Percentiles rank a stretch among this genome's conserved stretches.
These are phyloP conservation scores for Rhodotorula mucilaginosa DNA, from an alignment of 1,284 basidiomycete genomes.

Conservation along the genomic window DNA sequence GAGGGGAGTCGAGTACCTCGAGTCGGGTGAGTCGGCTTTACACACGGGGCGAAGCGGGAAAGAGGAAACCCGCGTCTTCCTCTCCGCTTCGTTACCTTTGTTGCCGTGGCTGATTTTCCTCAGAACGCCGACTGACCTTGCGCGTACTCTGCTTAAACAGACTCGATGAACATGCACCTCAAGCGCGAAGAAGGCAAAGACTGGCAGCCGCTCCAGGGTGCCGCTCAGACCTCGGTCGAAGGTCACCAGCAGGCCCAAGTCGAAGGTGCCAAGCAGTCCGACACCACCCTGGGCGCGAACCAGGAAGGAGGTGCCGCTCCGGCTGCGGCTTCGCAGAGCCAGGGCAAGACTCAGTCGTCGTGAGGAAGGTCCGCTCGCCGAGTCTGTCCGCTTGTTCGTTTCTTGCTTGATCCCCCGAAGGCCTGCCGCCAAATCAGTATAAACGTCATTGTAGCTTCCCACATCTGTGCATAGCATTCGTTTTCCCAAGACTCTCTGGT, in stretches of 20 bases:
- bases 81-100: background rate
- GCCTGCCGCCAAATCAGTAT: too few species aligned
- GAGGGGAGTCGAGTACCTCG: slow-evolving; percentile 15
- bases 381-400: background rate
- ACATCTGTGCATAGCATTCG: too few species aligned
- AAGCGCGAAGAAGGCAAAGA: slow-evolving; percentile 9
- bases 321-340: background rate
- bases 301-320: background rate
- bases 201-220: background rate
- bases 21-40: background rate
- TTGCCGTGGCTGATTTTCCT: too few species aligned
- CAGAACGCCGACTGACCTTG: too few species aligned
- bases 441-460: too few species aligned
- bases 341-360: too few species aligned
- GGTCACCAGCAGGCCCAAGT: background rate
- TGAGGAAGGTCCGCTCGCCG: too few species aligned
- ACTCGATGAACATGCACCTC: slow-evolving; percentile 8
- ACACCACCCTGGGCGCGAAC: background rate
- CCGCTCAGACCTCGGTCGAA: background rate
- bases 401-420: background rate
- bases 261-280: background rate
- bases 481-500: too few species aligned
- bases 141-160: background rate
- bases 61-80: background rate
- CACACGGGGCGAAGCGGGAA: too few species aligned